Conservation (phyloP, 2,329 filamentous ascomycete genomes). For the Pseudogymnoascus sp. region DNA sequence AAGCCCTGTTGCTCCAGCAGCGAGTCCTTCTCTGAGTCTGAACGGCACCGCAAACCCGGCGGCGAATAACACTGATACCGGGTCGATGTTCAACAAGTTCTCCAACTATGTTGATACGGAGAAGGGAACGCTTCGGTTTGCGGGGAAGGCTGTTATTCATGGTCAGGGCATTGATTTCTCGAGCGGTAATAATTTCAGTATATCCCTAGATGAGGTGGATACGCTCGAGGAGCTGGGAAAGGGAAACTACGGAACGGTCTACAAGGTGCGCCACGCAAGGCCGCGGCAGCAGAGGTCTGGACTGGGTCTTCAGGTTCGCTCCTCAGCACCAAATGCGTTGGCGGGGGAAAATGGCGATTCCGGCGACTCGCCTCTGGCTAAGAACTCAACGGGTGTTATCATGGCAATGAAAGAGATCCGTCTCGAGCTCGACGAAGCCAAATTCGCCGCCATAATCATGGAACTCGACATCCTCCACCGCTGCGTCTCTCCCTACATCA, state of each 20-base stretch:
- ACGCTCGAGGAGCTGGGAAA: slow-evolving; percentile 90
- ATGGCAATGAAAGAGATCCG: slow-evolving; percentile 99
- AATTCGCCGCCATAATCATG: slow-evolving; percentile 95
- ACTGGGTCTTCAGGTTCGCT: slow-evolving; percentile 43
- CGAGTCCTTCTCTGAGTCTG: slow-evolving; percentile 11
- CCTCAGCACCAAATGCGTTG: slow-evolving; percentile 25
- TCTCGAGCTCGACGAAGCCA: slow-evolving; percentile 89
- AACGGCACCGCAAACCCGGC: slow-evolving; percentile 14
- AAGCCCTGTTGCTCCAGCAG: slow-evolving; percentile 15
- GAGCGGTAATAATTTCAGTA: slow-evolving; percentile 80
- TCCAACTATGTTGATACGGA: slow-evolving; percentile 84
- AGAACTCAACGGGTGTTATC: slow-evolving; percentile 57
- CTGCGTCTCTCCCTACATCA: slow-evolving; percentile 90
- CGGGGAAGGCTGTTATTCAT: slow-evolving; percentile 84
- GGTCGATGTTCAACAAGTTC: slow-evolving; percentile 56
- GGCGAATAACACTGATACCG: slow-evolving; percentile 21
- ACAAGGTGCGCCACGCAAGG: slow-evolving; percentile 85
- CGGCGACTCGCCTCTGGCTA: slow-evolving; percentile 22
- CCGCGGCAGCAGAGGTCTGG: slow-evolving; percentile 50
- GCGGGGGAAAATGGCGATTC: slow-evolving; percentile 1
- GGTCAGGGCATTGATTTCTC: slow-evolving; percentile 87
- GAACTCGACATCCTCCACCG: slow-evolving; percentile 93
- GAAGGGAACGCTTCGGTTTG: slow-evolving; percentile 84
- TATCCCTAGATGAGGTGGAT: slow-evolving; percentile 92
- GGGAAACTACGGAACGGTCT: slow-evolving; percentile 96